A percentile compares a stretch with the other conserved stretches of the same genome.
Evolutionary conservation across 2,329 filamentous ascomycete species (phyloP).

Genomic region (Akanthomyces dipterigenus): DNA sequence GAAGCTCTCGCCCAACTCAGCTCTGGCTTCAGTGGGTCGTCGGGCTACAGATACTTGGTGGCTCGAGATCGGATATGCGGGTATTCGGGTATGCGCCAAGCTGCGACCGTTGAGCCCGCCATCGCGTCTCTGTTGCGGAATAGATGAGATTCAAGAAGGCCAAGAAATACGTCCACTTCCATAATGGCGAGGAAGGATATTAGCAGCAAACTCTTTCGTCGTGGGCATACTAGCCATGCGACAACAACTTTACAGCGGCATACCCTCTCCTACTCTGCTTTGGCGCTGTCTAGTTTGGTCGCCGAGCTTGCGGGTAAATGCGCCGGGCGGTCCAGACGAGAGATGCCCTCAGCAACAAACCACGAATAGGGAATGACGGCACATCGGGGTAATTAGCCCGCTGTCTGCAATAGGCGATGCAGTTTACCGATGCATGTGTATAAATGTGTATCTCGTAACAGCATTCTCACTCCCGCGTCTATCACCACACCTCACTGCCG

Average conservation of each 20-base stretch:
- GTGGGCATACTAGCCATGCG: neutral
- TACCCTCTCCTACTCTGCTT: neutral
- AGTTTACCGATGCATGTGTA: neutral
- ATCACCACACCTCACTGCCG: neutral
- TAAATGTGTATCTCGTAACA: neutral
- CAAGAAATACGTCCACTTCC: too few species aligned
- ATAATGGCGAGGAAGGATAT: too few species aligned
- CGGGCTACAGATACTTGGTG: neutral
- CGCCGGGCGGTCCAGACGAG: neutral
- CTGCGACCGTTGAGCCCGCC: neutral
- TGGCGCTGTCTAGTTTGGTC: neutral
- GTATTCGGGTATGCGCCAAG: slow-evolving; percentile 11
- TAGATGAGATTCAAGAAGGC: neutral
- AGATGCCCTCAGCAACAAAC: neutral
- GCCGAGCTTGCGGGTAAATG: neutral
- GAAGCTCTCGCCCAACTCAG: neutral
- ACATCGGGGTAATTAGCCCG: neutral
- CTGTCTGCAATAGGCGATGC: neutral
- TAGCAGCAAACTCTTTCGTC: too few species aligned
- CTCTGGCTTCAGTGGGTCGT: neutral
- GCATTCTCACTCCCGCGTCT: too few species aligned
- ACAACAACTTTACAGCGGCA: neutral
- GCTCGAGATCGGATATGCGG: slow-evolving; percentile 11
- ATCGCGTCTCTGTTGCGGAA: neutral
- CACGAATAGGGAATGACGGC: neutral